These are phyloP conservation scores for Fusarium neocosmosporiellum DNA, from an alignment of 2,329 filamentous ascomycete species.

Conservation along the genomic window DNA sequence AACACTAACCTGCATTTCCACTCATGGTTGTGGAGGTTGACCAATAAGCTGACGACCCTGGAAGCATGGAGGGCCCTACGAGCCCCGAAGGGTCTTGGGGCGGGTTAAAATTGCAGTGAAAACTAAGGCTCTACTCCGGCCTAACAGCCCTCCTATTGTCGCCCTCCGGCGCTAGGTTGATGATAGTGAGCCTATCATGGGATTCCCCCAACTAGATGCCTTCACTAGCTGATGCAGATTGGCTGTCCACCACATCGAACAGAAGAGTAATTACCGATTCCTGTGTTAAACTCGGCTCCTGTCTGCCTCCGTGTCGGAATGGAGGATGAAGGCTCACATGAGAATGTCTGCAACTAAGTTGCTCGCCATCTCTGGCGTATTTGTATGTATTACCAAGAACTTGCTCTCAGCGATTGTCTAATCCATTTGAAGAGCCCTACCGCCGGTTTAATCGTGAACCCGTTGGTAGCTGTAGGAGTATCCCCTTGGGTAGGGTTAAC, in stretches of 20 bases:
- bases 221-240: background rate
- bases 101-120: background rate
- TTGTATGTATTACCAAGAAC: background rate
- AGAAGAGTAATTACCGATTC: background rate
- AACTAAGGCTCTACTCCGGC: no score
- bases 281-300: background rate
- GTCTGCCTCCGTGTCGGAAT: background rate
- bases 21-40: background rate
- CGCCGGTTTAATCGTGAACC: background rate
- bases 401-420: background rate
- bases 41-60: background rate
- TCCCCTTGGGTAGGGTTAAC: background rate
- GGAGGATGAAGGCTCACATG: background rate
- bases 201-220: background rate
- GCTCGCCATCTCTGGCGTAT: background rate
- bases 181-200: no score
- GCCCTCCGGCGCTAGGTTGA: no score
- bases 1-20: background rate
- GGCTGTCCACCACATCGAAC: background rate
- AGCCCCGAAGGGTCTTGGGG: background rate
- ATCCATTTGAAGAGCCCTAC: background rate
- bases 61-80: background rate
- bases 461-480: background rate
- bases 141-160: no score
- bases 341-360: background rate